phyloP scores from a whole-genome alignment of 371 early-diverging fungal genomes.

The Zopfochytrium polystomum region DNA sequence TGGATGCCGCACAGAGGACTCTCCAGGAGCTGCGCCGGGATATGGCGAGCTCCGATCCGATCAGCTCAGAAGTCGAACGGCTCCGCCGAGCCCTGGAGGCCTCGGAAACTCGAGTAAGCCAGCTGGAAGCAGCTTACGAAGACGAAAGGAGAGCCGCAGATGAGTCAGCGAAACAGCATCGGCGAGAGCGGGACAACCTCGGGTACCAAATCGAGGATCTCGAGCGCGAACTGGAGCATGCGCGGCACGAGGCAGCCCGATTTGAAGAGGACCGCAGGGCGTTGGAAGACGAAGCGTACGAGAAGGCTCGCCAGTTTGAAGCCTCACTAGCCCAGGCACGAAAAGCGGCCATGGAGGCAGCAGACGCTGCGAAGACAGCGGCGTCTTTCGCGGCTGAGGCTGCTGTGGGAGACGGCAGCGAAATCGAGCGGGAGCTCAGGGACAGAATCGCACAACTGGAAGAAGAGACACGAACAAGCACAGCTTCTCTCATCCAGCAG shows the following conservation, averaged over 20 bases:
- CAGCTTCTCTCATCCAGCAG: constrained; percentile 20
- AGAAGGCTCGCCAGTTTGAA: background rate
- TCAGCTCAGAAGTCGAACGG: too few species aligned
- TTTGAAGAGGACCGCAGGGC: constrained; percentile 4
- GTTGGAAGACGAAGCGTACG: constrained; percentile 8
- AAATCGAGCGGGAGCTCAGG: constrained; percentile 10
- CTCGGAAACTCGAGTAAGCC: constrained; percentile 10
- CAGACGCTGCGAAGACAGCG: too few species aligned
- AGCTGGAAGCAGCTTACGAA: constrained; percentile 13
- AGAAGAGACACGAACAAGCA: constrained; percentile 16
- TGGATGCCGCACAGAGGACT: too few species aligned
- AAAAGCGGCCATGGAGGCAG: too few species aligned
- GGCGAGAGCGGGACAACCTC: constrained; percentile 3
- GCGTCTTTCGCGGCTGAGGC: too few species aligned
- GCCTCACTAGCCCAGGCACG: too few species aligned
- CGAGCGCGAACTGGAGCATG: constrained; percentile 6
- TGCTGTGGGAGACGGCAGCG: too few species aligned
- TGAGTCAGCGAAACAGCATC: background rate
- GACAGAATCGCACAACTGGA: constrained; percentile 12
- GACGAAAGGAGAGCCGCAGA: background rate
- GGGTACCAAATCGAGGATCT: background rate
- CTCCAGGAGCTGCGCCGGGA: too few species aligned
- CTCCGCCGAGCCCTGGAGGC: too few species aligned
- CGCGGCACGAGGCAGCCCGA: background rate
- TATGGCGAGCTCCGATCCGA: too few species aligned